A percentile compares a stretch with the other conserved stretches of the same genome.
Conservation (phyloP, 2,329 filamentous ascomycete species). For the Ceratocystiopsis minuta region DNA sequence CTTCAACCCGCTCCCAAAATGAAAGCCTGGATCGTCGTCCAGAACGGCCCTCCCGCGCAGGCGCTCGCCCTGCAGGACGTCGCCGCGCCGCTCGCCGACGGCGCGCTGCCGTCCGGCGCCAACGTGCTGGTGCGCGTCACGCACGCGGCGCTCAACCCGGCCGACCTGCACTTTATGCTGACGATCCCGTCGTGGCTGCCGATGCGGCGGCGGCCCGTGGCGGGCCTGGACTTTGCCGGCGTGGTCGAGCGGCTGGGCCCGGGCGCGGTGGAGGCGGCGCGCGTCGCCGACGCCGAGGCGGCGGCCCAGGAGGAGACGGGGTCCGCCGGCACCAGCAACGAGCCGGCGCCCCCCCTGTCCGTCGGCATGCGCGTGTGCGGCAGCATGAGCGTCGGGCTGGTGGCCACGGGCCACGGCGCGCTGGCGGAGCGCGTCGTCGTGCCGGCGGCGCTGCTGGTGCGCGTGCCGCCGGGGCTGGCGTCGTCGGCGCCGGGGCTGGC, state of each 20-base stretch:
- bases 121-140: conserved; percentile 16
- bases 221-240: conserved; percentile 18
- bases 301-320: no score
- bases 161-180: conserved; percentile 16
- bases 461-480: conserved; percentile 10
- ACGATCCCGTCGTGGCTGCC: conserved; percentile 15
- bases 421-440: conserved; percentile 19
- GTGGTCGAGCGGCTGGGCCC: conserved; percentile 16
- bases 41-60: conserved; percentile 11
- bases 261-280: background rate
- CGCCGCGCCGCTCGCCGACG: background rate
- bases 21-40: conserved; percentile 14
- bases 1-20: conserved; percentile 7
- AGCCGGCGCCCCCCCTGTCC: conserved; percentile 3
- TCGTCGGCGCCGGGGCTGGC: conserved; percentile 9
- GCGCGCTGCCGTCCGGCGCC: conserved; percentile 6
- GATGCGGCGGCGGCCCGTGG: conserved; percentile 14
- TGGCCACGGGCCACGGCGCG: conserved; percentile 15
- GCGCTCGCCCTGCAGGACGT: conserved; percentile 11
- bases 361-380: conserved; percentile 16
- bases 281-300: background rate
- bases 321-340: no score
- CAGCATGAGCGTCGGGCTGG: conserved; percentile 12
- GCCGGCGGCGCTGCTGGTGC: conserved; percentile 14
- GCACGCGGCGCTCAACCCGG: conserved; percentile 20